A percentile compares a stretch with the other conserved stretches of the same genome.
Conservation (phyloP, 371 early-diverging fungal species). For the Sanchytrium tribonematis region DNA sequence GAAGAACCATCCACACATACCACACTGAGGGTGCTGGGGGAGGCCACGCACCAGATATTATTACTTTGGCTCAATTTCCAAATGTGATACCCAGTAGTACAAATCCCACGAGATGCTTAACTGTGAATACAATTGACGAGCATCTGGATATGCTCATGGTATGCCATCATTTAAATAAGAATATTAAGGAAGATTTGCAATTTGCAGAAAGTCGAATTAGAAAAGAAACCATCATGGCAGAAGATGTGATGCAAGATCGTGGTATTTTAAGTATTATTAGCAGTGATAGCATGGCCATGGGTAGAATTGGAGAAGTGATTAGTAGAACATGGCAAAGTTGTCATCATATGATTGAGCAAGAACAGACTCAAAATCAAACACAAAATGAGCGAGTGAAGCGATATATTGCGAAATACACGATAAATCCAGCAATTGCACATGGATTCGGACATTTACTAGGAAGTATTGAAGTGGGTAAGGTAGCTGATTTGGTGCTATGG, state of each 20-base stretch:
- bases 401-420: conserved; percentile 78
- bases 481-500: conserved; percentile 66
- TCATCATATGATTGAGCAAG: conserved; percentile 57
- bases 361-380: conserved; percentile 3
- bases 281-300: conserved; percentile 78
- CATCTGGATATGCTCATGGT: conserved; percentile 92
- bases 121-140: conserved; percentile 71
- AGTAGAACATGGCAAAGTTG: conserved; percentile 73
- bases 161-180: conserved; percentile 72
- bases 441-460: conserved; percentile 67
- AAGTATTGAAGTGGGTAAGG: conserved; percentile 61
- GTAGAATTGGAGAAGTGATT: conserved; percentile 67
- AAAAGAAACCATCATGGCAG: conserved; percentile 77
- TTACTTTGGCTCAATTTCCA: conserved; percentile 25
- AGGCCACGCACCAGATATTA: conserved; percentile 59
- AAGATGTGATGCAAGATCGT: conserved; percentile 64
- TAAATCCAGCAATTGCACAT: conserved; percentile 67
- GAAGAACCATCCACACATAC: conserved; percentile 69
- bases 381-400: conserved; percentile 24
- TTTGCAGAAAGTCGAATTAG: conserved; percentile 83
- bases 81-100: conserved; percentile 68
- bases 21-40: conserved; percentile 87
- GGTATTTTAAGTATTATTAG: conserved; percentile 72
- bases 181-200: conserved; percentile 71
- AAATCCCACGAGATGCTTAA: conserved; percentile 70